Evolutionary conservation across 345 rosid species (phyloP), one percentile per base, ranked within the genome.

Genomic region (Populus simonii): DNA sequence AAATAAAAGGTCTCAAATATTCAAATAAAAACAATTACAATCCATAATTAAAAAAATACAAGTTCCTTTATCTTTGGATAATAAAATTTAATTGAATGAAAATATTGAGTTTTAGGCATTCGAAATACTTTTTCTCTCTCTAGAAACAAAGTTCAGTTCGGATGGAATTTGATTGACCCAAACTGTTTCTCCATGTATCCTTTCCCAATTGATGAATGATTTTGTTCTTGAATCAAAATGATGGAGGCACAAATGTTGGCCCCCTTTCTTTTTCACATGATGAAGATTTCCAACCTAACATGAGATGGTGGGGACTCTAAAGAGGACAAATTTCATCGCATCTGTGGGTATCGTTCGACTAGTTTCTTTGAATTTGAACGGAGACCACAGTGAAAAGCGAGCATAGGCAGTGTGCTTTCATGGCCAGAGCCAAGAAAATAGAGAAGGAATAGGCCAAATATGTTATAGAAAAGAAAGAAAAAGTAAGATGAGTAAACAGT

Each of bases 181-280:
- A 33, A 33, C 36, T 33, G 36, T 33, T 5, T 33, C 36, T 33
- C 36, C 36, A 33, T 33, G 6, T 5, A 33, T 13, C 49, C 35
- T 45, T 51, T 12, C 36, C 49, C 76, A 16, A 49, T 66, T 4
- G 66, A 76, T 76, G 61, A 75, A 39, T 66, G 22, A n/a, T 16
- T 20, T 76, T 51, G 18, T 70, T 7, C 20, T 43, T n/a, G 13
- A 5, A 1, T 53, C 51, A 0, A 65, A 45, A 33, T 8, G 53
- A 55, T 13, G 51, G 55, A 2, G 25, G 59, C 66, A 27, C 25
- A 43, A 67, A 49, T 8, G 23, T 17, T 43, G 25, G 68, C 8
- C 36, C 49, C 47, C 59, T 22, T 73, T 55, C 67, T 45, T 69
- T 49, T 59, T 66, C 27, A 69, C 57, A 18, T 25, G 5, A 39